phyloP scores from a whole-genome alignment of 2,329 filamentous ascomycete species.

The Sporothrix sp. region DNA sequence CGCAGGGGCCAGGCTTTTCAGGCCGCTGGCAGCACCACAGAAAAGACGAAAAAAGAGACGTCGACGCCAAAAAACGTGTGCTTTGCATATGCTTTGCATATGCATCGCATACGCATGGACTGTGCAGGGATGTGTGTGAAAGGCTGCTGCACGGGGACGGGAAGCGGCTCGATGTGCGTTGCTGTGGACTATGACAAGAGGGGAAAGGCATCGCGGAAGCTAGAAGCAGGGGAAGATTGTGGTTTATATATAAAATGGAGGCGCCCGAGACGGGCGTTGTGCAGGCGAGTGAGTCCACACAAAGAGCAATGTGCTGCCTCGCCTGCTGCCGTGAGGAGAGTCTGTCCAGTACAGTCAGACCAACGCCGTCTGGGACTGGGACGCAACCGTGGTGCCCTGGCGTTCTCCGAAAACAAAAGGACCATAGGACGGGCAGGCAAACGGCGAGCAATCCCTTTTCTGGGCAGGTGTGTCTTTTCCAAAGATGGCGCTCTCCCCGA shows the following conservation, averaged over 20 bases:
- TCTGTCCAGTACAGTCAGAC: no score
- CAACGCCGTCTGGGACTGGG: no score
- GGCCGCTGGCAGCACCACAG: neutral
- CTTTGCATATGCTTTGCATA: no score
- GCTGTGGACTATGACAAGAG: neutral
- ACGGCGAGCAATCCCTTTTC: neutral
- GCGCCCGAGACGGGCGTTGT: neutral
- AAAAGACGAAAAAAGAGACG: neutral
- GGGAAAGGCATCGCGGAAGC: neutral
- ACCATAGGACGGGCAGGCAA: neutral
- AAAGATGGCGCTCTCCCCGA: constrained; percentile 9
- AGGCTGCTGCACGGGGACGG: no score
- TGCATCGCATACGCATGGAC: no score
- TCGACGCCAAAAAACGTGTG: neutral
- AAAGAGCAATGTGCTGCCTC: neutral
- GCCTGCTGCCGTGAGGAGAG: no score
- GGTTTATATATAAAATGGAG: neutral
- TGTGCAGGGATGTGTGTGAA: no score
- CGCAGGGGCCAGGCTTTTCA: neutral
- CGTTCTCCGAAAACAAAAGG: neutral
- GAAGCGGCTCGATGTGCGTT: neutral
- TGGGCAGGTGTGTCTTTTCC: neutral
- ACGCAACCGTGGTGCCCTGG: neutral
- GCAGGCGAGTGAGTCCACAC: neutral
- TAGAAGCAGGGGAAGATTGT: neutral